Base-by-base conservation (phyloP, 1,284 basidiomycete genomes). In the Gymnopus androsaceus region DNA sequence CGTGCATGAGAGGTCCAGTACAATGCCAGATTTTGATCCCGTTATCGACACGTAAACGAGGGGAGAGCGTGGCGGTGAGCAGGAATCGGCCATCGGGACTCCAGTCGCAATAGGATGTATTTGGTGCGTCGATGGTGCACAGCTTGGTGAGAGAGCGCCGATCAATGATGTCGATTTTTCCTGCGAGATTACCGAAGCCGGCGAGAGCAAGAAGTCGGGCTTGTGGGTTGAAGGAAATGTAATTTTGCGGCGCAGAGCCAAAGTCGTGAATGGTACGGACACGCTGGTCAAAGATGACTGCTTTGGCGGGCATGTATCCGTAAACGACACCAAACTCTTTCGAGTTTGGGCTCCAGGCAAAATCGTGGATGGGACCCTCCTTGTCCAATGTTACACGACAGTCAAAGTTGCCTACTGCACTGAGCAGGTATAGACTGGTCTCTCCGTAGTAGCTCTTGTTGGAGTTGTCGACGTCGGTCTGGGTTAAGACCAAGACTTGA, bases 391-490 rank as follows among this genome's bases (percentile, higher is more conserved):
- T 84, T 33, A 99, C 90, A 25, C 94, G 82, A 69, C 93, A 95
- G 70, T 98, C 95, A 64, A 95, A 98, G 63, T 92, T 91, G 34
- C 96, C 95, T n/a, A 92, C 88, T n/a, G 94, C 87, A 59, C 88
- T 93, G 63, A 98, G 84, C 46, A 98, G 82, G 73, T 97, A 98
- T 64, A 99, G 77, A 61, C 94, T 93, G 8, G 95, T 97, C 77
- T 98, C 95, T 58, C 96, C 97, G 64, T 98, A 99, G 74, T 99
- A 99, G 66, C 90, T 95, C 81, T 94, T 98, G 73, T 96, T 96
- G 31, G 93, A 91, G 71, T 93, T 92, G 72, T 99, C 96, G 56
- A 98, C 95, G 64, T 99, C 97, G 6, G 94, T 96, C 64, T 95
- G 92, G 0, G 96, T 96, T 44, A 98, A 75, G 61, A 98, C 83